Base-by-base conservation (phyloP, 805 yeast genomes). In the Candida krabiensis region DNA sequence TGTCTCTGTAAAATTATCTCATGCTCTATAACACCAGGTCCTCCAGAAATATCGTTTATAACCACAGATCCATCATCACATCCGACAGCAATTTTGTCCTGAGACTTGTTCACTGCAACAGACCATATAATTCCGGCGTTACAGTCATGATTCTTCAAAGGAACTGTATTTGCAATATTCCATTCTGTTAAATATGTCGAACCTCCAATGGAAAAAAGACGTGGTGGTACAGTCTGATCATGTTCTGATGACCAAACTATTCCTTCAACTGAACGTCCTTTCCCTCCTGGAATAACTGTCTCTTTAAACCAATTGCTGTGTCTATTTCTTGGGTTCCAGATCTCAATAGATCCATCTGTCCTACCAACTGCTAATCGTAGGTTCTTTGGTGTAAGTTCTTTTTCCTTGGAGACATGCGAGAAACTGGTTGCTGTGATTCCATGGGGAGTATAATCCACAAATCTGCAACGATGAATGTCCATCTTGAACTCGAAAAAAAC, bases 121-220 rank as follows among this genome's bases (percentile, higher is more conserved):
- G 95, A 86, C 99, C 99, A 93, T 38, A 89, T 84, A 13, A 88
- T 81, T 24, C 98, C 97, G 3, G 96, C 86, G 58, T 89, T 87
- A 66, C 96, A 87, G 58, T 90, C 96, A 55, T 80, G 80, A 59
- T 89, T 86, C 33, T 70, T 72, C 35, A 77, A 56, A 4, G 96
- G 95, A 38, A 74, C 63, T 3, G 95, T 88, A 0, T 86, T 81
- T 2, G 66, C 51, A 36, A 90, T 64, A 58, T 90, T 84, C 98
- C 99, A 93, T 60, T 93, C 99, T 3, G 96, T 88, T 33, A 93
- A 69, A 32, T 74, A 74, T 4, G 96, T 85, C 1, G 97, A 86
- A 5, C 97, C 99, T 31, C 98, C 98, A 47, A 89, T 87, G 25
- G 96, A 84, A 58, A 91, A 93, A 33, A 93, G 70, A 47, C 98